Base-by-base conservation (phyloP, 768 basidiomycete genomes). In the Dictyophora rubrovolvata region DNA sequence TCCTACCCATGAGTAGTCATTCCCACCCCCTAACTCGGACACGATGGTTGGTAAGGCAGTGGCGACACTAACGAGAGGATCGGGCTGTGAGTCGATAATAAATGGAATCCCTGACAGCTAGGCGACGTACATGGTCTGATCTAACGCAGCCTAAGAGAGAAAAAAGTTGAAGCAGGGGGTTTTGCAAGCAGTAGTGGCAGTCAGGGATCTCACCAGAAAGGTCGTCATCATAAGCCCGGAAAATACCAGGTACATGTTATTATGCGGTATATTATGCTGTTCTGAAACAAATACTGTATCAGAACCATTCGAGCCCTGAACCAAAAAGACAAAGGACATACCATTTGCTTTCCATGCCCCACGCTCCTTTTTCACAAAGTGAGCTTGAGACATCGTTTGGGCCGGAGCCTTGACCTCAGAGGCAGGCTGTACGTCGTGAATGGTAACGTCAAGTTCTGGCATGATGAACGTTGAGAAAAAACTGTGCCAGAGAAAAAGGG, bases 41-140 rank as follows among this genome's bases (percentile, higher is more conserved):
- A 86, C 83, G 53, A 89, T 88, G 0, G 85, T 87, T 1, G 87
- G 86, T 33, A 89, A 70, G n/a, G 87, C 86, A 7, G 86, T 88
- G 10, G 85, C 81, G 11, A 87, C 81, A 60, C 85, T 84, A 16
- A 46, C 16, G 23, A 18, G 36, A 35, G n/a, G n/a, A n/a, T n/a
- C n/a, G n/a, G n/a, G n/a, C n/a, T n/a, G 17, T 33, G 28, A 42
- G 12, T 12, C 21, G 18, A 48, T 36, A 58, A 62, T 37, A 46
- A 28, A 22, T 33, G 16, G 14, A 18, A 35, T 14, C 35, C 12
- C 18, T 53, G 16, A n/a, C 11, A 6, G 48, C 7, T 11, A 35
- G n/a, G 22, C n/a, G 16, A 59, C 48, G 48, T 35, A 51, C 50
- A 62, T 64, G 14, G 66, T 66, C 49, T 69, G 77, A 61, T 80